A percentile compares a stretch with the other conserved stretches of the same genome.
phyloP scores from a whole-genome alignment of 225 moss, liverwort and hornwort genomes.

The Thuidium tamariscinum region DNA sequence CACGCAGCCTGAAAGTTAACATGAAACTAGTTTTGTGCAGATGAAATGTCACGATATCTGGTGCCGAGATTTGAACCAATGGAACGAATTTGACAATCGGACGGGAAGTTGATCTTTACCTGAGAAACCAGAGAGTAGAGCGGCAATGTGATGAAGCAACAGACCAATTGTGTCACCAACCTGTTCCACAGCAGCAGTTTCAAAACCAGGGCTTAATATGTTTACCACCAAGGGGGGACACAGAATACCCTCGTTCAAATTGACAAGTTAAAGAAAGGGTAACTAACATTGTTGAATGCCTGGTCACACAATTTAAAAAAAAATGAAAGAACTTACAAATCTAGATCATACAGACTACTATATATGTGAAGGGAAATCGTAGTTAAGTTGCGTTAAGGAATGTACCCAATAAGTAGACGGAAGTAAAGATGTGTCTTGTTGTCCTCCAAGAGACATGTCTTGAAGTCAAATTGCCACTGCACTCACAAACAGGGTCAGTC shows the following conservation, averaged over 20 bases:
- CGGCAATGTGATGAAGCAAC: slow-evolving; percentile 61
- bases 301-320: background rate
- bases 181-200: background rate
- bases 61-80: background rate
- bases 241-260: background rate
- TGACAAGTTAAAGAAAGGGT: background rate
- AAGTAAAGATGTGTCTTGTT: slow-evolving; percentile 25
- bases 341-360: background rate
- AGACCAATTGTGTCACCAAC: background rate
- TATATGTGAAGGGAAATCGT: background rate
- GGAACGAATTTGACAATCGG: background rate
- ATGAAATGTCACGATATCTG: background rate
- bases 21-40: background rate
- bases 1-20: too few species aligned
- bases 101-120: slow-evolving; percentile 4
- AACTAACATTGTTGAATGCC: background rate
- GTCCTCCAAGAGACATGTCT: slow-evolving; percentile 44
- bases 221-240: background rate
- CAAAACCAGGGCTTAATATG: background rate
- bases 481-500: background rate
- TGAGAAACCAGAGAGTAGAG: slow-evolving; percentile 82
- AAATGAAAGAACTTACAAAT: background rate
- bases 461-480: slow-evolving; percentile 63
- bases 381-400: background rate
- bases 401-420: slow-evolving; percentile 30